Base-by-base conservation (phyloP, 768 basidiomycete genomes). In the Podaxis rugospora region DNA sequence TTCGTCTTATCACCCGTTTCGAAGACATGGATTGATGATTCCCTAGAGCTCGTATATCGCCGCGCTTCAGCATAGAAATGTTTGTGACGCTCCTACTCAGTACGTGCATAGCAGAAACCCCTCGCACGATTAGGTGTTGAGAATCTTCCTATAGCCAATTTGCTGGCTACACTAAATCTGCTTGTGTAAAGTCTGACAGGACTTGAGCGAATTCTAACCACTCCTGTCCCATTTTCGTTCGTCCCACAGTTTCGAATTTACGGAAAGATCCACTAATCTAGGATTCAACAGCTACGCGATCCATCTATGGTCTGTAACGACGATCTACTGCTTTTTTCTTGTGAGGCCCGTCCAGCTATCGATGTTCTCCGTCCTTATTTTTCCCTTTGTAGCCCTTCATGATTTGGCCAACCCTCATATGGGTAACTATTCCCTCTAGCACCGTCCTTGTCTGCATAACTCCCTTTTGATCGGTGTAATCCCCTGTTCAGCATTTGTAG, bases 171-270 rank as follows among this genome's bases (percentile, higher is more conserved):
- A 3, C 69, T 89, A 7, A 82, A 78, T 64, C 77, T 79, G 62
- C 78, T 89, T 21, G 83, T 86, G 3, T 87, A 89, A 58, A 80
- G 83, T 28, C 73, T 90, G 51, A 89, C 88, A 10, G 85, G 86
- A 3, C 75, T 90, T 1, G 89, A 91, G 66, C 76, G 89, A 44
- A 88, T 90, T 63, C 76, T 91, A 4, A 90, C 88, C 0, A 88
- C 88, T 1, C 88, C 89, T 2, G 88, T 91, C 49, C 89, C 88
- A 9, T 90, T 88, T 72, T 89, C 87, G 82, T 89, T 64, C 44
- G 81, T 71, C 4, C 35, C 9, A 21, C 2, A n/a, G 36, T 42
- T 5, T 10, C 39, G 16, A 23, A 25, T 52, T 7, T 1, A 32
- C 16, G 35, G 36, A 18, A 14, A n/a, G 6, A 52, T 16, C 11